These are phyloP conservation scores for Diversispora epigaea DNA, from an alignment of 192 early-diverging fungal species.

Conservation along the genomic window DNA sequence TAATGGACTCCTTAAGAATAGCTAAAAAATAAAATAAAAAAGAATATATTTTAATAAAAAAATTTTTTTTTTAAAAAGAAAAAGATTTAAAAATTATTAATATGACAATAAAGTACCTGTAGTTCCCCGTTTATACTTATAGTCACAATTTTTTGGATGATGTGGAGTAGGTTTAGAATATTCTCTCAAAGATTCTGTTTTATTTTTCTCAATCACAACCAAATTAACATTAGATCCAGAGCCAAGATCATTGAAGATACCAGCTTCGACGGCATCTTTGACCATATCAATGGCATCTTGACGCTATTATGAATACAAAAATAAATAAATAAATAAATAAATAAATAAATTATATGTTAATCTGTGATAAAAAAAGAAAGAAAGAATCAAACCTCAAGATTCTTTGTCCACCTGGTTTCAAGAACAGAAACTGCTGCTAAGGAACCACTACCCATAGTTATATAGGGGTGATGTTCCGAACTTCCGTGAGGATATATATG, in stretches of 20 bases:
- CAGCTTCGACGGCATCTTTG: slow-evolving; percentile 90
- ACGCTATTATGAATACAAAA: slow-evolving; percentile 50
- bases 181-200: slow-evolving; percentile 81
- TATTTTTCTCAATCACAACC: slow-evolving; percentile 83
- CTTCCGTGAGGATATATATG: slow-evolving; percentile 93
- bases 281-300: slow-evolving; percentile 90
- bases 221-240: slow-evolving; percentile 97
- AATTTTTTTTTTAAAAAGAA: neutral
- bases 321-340: neutral
- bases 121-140: slow-evolving; percentile 52
- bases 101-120: slow-evolving; percentile 7
- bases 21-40: slow-evolving; percentile 18
- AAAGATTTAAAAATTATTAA: neutral
- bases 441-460: slow-evolving; percentile 95
- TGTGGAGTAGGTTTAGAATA: slow-evolving; percentile 88
- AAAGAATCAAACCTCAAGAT: slow-evolving; percentile 62
- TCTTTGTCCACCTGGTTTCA: slow-evolving; percentile 78
- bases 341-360: neutral
- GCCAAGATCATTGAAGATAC: slow-evolving; percentile 99
- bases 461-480: slow-evolving; percentile 94
- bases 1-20: slow-evolving; percentile 25
- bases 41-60: neutral
- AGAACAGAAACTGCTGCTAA: slow-evolving; percentile 96
- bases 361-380: neutral
- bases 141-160: slow-evolving; percentile 79